Percentiles rank a stretch among this genome's conserved stretches.
phyloP scores from a whole-genome alignment of 345 rosid genomes.

The Clausena lansium region DNA sequence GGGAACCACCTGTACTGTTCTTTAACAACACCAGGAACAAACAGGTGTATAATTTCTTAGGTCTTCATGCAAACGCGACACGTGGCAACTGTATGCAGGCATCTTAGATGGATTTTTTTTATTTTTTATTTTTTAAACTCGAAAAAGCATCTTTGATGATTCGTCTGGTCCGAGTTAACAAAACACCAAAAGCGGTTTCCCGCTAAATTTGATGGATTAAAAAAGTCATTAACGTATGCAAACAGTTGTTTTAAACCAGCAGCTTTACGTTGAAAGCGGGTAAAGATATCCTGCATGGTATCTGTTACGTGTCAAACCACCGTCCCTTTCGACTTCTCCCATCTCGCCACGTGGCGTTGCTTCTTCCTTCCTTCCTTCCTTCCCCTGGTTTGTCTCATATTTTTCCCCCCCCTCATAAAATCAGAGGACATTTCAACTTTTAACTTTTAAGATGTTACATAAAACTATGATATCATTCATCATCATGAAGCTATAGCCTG shows the following conservation, averaged over 20 bases:
- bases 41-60: conserved; percentile 9
- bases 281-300: conserved; percentile 23
- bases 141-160: too few species aligned
- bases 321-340: conserved; percentile 20
- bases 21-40: neutral
- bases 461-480: too few species aligned
- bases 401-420: conserved; percentile 5
- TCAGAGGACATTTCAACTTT: neutral
- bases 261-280: conserved; percentile 14
- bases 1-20: conserved; percentile 8
- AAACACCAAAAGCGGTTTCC: conserved; percentile 14
- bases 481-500: conserved; percentile 6
- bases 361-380: neutral
- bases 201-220: conserved; percentile 29
- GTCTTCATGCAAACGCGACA: conserved; percentile 14
- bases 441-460: neutral
- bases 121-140: too few species aligned
- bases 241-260: neutral
- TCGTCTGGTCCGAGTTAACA: too few species aligned
- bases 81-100: conserved; percentile 9
- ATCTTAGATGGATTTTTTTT: too few species aligned
- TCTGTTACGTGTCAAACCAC: conserved; percentile 36
- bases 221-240: neutral
- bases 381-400: neutral
- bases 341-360: conserved; percentile 38